Conservation (phyloP, 2,329 filamentous ascomycete genomes). For the Ophiosphaerella narmari region DNA sequence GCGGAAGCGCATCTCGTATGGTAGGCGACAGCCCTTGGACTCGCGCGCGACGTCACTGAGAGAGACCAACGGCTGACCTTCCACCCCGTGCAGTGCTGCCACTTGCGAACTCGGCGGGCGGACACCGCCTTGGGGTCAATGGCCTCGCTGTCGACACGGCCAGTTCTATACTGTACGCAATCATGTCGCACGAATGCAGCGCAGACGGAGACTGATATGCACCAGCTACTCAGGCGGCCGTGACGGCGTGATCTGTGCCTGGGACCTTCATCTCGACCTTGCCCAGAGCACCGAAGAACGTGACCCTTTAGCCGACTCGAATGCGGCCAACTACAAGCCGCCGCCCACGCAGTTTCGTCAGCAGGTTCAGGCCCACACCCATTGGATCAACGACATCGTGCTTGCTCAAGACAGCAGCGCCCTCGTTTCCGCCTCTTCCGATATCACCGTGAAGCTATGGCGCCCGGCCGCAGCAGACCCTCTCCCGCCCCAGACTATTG, state of each 20-base stretch:
- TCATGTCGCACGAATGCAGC: background rate
- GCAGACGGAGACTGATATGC: constrained; percentile 14
- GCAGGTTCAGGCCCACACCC: constrained; percentile 81
- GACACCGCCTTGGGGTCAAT: constrained; percentile 93
- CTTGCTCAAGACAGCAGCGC: constrained; percentile 78
- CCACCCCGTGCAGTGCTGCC: constrained; percentile 63
- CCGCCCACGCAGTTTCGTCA: constrained; percentile 61
- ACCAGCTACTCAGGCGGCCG: constrained; percentile 90
- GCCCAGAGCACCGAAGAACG: constrained; percentile 40
- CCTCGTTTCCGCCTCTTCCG: constrained; percentile 88
- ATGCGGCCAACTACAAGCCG: constrained; percentile 39
- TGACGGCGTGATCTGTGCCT: constrained; percentile 94
- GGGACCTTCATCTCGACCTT: constrained; percentile 81
- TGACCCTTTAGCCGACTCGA: constrained; percentile 48
- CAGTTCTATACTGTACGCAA: constrained; percentile 80
- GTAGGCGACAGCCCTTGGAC: constrained; percentile 40
- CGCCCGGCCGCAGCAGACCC: constrained; percentile 69
- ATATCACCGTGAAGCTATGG: constrained; percentile 92
- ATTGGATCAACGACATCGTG: constrained; percentile 94
- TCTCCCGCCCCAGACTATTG: constrained; percentile 77
- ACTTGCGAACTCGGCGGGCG: constrained; percentile 74
- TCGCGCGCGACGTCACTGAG: constrained; percentile 8
- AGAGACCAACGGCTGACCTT: constrained; percentile 14
- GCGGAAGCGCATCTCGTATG: constrained; percentile 59
- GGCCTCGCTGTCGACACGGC: constrained; percentile 84